Evolutionary conservation across 2,329 filamentous ascomycete genomes (phyloP).

Genomic region (Ambrosiella beaveri): DNA sequence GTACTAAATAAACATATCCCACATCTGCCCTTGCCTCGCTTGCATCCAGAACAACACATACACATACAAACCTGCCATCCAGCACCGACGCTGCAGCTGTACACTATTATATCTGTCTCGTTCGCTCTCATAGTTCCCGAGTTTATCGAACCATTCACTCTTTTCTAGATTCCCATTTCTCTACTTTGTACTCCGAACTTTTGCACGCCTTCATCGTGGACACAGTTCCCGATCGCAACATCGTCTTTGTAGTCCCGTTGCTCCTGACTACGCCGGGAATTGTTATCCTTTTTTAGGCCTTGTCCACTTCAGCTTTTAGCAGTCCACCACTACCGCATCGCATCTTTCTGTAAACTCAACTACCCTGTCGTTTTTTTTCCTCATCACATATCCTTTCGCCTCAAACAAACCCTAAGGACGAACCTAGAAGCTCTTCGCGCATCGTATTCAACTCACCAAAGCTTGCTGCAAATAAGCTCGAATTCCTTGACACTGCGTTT

Average conservation of each 20-base stretch:
- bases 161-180: neutral
- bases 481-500: neutral
- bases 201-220: too few species aligned
- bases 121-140: neutral
- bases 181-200: neutral
- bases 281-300: neutral
- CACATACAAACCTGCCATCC: too few species aligned
- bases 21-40: too few species aligned
- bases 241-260: neutral
- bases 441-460: neutral
- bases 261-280: neutral
- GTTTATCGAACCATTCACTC: neutral
- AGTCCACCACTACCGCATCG: neutral
- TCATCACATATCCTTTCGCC: neutral
- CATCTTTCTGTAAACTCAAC: neutral
- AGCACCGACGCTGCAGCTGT: neutral
- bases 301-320: neutral
- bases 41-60: too few species aligned
- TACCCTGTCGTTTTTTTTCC: neutral
- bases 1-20: too few species aligned
- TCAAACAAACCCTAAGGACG: neutral
- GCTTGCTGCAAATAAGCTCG: neutral
- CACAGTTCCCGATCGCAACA: neutral
- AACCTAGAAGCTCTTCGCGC: neutral
- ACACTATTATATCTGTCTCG: neutral